Conservation (phyloP, 805 yeast genomes). For the Candida schatavii region DNA sequence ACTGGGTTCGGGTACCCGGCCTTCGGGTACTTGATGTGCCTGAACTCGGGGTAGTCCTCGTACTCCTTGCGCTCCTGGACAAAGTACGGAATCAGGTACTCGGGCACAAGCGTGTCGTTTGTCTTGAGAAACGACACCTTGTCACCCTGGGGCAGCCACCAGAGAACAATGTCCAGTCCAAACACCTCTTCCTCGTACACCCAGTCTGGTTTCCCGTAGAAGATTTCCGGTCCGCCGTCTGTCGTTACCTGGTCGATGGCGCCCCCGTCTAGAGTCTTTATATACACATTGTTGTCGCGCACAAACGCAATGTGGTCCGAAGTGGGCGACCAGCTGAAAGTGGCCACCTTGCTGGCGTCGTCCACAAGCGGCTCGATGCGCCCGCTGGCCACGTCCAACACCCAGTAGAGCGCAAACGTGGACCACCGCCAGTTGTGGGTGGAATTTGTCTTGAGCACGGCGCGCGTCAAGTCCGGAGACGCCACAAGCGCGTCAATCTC, state of each 20-base stretch:
- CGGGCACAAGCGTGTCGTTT: constrained; percentile 59
- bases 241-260: constrained; percentile 35
- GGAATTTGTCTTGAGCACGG: constrained; percentile 59
- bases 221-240: constrained; percentile 52
- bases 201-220: constrained; percentile 80
- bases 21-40: constrained; percentile 60
- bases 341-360: constrained; percentile 34
- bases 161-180: constrained; percentile 54
- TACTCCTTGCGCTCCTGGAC: constrained; percentile 26
- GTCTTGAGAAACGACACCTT: constrained; percentile 52
- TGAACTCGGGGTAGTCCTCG: constrained; percentile 45
- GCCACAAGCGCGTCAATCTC: constrained; percentile 55
- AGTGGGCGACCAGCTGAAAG: constrained; percentile 61
- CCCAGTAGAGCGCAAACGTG: constrained; percentile 56
- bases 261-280: constrained; percentile 34
- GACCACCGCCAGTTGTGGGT: constrained; percentile 75
- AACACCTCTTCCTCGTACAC: constrained; percentile 80
- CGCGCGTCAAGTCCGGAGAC: constrained; percentile 61
- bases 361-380: constrained; percentile 25
- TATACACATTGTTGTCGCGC: constrained; percentile 51
- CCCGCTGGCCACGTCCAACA: constrained; percentile 45
- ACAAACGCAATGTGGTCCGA: constrained; percentile 57
- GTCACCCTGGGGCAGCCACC: constrained; percentile 72
- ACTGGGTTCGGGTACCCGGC: constrained; percentile 64
- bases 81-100: constrained; percentile 51